These are phyloP conservation scores for Hanseniaspora occidentalis DNA, from an alignment of 805 yeast genomes.

Conservation along the genomic window DNA sequence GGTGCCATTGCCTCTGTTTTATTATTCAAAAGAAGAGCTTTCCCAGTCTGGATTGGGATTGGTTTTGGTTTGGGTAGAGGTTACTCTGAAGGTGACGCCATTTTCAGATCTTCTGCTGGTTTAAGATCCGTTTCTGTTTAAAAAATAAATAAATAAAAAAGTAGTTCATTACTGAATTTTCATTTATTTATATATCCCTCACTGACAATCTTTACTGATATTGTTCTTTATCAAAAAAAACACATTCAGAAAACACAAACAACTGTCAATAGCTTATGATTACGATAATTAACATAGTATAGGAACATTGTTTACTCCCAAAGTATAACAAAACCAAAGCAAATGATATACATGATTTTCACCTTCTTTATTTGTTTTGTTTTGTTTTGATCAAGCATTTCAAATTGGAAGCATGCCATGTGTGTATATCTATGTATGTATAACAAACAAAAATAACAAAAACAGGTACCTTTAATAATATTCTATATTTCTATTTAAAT, in stretches of 20 bases:
- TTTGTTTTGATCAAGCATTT: no score
- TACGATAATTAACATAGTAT: no score
- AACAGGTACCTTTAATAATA: neutral
- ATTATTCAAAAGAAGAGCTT: conserved; percentile 84
- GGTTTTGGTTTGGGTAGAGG: conserved; percentile 98
- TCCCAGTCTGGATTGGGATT: conserved; percentile 95
- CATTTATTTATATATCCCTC: neutral
- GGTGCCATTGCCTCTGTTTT: conserved; percentile 90
- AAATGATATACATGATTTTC: no score
- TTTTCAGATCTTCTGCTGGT: conserved; percentile 77
- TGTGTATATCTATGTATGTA: neutral
- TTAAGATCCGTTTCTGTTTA: conserved; percentile 61
- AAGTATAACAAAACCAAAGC: no score
- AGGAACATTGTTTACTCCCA: no score
- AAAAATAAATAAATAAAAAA: conserved; percentile 3
- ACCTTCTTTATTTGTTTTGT: no score
- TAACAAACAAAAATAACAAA: neutral
- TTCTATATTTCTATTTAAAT: conserved; percentile 2
- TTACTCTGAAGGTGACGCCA: conserved; percentile 95
- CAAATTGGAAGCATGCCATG: no score
- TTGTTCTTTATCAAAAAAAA: neutral
- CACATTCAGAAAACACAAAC: neutral
- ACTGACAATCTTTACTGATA: neutral
- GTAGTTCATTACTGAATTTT: neutral
- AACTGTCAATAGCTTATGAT: no score